Percentiles rank a stretch among this genome's conserved stretches.
Conservation (phyloP, 2,329 filamentous ascomycete genomes). For the Phoma sp. region DNA sequence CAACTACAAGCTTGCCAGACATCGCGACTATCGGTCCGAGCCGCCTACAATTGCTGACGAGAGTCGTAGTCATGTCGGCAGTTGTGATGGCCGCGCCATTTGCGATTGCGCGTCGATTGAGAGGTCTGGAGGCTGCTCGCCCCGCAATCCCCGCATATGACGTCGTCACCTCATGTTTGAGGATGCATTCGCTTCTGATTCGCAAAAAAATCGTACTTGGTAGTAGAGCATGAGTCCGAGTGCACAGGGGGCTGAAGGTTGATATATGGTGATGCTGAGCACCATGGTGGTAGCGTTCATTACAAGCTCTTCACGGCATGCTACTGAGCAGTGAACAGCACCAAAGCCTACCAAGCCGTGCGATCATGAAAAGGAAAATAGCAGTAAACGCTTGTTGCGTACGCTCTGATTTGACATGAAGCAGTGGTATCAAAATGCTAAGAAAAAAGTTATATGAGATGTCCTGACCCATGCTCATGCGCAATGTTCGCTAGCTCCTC, state of each 20-base stretch:
- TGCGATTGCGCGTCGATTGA: not conserved
- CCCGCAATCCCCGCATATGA: constrained; percentile 16
- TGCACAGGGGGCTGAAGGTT: not conserved
- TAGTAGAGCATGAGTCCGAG: not conserved
- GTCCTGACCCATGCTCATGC: not conserved
- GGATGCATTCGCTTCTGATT: not conserved
- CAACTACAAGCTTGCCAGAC: not conserved
- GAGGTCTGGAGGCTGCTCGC: not conserved
- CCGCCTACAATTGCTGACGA: not conserved
- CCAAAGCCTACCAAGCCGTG: not conserved
- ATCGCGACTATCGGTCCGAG: constrained; percentile 8
- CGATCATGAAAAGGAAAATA: not conserved
- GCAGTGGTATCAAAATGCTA: constrained; percentile 1
- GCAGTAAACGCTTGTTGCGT: not conserved
- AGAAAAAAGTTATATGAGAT: not conserved
- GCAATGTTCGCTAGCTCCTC: not conserved
- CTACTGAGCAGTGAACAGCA: not conserved
- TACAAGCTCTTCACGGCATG: not conserved
- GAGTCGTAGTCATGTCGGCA: constrained; percentile 10
- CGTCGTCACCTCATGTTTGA: not conserved
- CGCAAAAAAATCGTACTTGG: not conserved
- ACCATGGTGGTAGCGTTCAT: constrained; percentile 5
- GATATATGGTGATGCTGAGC: not conserved
- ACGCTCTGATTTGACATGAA: not conserved
- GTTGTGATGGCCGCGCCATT: not conserved